Evolutionary conservation across 202 grass and related monocot species (phyloP).

Genomic region (Hordeum pubiflorum): DNA sequence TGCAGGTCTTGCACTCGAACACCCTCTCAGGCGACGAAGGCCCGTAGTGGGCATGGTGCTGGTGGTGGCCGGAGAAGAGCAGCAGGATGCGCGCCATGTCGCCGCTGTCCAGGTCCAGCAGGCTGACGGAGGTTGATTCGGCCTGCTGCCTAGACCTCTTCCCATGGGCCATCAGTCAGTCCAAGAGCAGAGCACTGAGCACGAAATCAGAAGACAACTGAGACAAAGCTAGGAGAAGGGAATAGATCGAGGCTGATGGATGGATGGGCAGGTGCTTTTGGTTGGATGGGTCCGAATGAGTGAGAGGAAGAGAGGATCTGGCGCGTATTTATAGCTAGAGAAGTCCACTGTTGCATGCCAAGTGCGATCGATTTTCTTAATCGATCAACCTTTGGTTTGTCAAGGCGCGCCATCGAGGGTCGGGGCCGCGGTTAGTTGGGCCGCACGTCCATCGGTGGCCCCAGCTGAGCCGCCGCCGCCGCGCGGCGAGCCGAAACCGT

Average conservation of each 20-base stretch:
- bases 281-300: neutral
- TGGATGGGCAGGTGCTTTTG: neutral
- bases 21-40: conserved; percentile 31
- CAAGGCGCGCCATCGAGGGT: neutral
- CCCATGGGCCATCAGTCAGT: conserved; percentile 32
- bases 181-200: neutral
- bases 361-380: neutral
- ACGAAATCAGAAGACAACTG: neutral
- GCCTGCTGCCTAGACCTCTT: conserved; percentile 48
- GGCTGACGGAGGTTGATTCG: conserved; percentile 25
- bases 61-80: conserved; percentile 38
- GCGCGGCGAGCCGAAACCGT: conserved; percentile 20
- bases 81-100: conserved; percentile 52
- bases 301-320: neutral
- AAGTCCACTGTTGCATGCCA: neutral
- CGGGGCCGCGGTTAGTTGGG: neutral
- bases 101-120: conserved; percentile 36
- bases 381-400: neutral
- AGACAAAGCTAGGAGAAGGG: neutral
- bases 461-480: neutral
- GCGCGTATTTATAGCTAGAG: neutral
- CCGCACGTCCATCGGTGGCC: neutral
- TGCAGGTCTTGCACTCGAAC: conserved; percentile 87
- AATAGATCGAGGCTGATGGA: neutral
- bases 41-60: neutral